Conservation (phyloP, 768 basidiomycete genomes). For the Fistulinella prunicolor region DNA sequence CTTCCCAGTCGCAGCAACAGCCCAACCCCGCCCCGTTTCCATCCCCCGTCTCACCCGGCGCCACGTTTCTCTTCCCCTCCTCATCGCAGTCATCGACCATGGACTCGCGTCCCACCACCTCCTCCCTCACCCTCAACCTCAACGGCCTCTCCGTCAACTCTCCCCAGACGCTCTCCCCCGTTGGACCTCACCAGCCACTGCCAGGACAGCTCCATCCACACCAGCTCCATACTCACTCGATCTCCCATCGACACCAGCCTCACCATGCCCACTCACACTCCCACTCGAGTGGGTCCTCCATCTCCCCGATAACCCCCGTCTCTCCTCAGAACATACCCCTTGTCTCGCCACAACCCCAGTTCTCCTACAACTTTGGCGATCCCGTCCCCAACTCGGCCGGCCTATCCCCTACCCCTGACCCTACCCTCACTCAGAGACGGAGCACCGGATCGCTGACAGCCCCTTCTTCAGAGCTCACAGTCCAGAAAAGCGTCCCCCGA, state of each 20-base stretch:
- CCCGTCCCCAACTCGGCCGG: slow-evolving; percentile 23
- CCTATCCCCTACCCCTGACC: slow-evolving; percentile 30
- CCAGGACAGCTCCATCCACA: slow-evolving; percentile 55
- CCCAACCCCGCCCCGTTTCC: slow-evolving; percentile 15
- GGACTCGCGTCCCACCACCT: slow-evolving; percentile 27
- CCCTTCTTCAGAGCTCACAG: slow-evolving; percentile 45
- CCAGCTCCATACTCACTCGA: slow-evolving; percentile 52
- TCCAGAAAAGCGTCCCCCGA: slow-evolving; percentile 54
- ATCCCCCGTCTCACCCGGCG: slow-evolving; percentile 24
- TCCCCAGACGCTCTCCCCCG: slow-evolving; percentile 63
- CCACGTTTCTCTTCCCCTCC: slow-evolving; percentile 23
- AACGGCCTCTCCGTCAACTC: slow-evolving; percentile 64
- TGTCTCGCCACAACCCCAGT: slow-evolving; percentile 41
- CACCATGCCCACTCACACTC: slow-evolving; percentile 21
- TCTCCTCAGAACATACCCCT: slow-evolving; percentile 45
- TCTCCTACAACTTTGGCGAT: slow-evolving; percentile 52
- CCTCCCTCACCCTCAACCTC: slow-evolving; percentile 63
- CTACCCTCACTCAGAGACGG: slow-evolving; percentile 31
- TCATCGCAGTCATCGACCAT: slow-evolving; percentile 15
- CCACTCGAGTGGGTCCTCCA: slow-evolving; percentile 24
- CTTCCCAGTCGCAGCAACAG: slow-evolving; percentile 23
- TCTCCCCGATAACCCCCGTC: slow-evolving; percentile 59
- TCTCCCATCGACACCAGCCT: slow-evolving; percentile 21
- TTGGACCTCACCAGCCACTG: slow-evolving; percentile 44
- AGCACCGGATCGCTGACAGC: slow-evolving; percentile 37